Base-by-base conservation (phyloP, 1,284 basidiomycete species). In the Leccinum angustisporum region DNA sequence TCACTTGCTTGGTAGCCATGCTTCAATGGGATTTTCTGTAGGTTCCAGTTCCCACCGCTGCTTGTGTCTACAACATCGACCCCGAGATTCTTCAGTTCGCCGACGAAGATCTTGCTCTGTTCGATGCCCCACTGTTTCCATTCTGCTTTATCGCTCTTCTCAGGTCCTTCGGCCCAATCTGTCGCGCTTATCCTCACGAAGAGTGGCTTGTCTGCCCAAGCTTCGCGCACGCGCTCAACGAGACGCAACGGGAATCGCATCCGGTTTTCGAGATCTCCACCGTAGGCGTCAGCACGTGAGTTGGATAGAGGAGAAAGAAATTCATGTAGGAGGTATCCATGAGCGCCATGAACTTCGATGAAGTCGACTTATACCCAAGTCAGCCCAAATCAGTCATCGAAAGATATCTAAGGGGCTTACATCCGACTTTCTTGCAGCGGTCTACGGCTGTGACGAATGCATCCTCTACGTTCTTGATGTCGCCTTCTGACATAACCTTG, bases 101-200 rank as follows among this genome's bases (percentile, higher is more conserved):
- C 80, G 2, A 81, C 80, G 52, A 87, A 79, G 51, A 86, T 67
- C 40, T 80, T 87, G 68, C 83, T 90, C 75, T 94, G 91, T 73
- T 92, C 87, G 57, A 92, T 79, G 13, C 91, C 92, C 89, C 91
- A 93, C 58, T 84, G 80, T 61, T 78, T 81, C 84, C 85, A 91
- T 58, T 77, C 74, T 18, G 84, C 86, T 27, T 83, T 76, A 27
- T 79, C 78, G 59, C 79, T 79, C 66, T 82, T 80, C 70, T 91
- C 89, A 2, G 86, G 84, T 0, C 85, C 84, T 61, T 88, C 86
- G n/a, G 86, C 85, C 90, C 90, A 94, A 66, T 95, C 91, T 4
- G 81, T 83, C 9, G 88, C 91, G 65, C 86, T 88, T 61, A 94
- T 80, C 57, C 91, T 82, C 57, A 88, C 84, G 73, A 93, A 91